Evolutionary conservation across 805 yeast genomes (phyloP).

Genomic region (Hanseniaspora thailandica): DNA sequence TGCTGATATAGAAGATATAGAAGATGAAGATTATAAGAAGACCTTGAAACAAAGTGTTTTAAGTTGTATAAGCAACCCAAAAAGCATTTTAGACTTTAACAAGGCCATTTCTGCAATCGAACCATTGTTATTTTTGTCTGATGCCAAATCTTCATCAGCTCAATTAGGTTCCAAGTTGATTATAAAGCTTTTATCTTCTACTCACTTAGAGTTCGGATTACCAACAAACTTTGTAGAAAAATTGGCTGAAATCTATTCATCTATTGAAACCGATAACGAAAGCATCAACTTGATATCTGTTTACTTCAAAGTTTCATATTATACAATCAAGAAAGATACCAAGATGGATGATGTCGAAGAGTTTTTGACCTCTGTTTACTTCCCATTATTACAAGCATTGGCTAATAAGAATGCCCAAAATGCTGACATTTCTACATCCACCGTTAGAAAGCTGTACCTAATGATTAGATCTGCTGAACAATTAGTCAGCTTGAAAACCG

Average conservation of each 20-base stretch:
- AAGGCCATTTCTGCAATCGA: slow-evolving; percentile 6
- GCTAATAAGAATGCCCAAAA: background rate
- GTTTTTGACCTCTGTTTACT: slow-evolving; percentile 5
- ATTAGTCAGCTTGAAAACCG: slow-evolving; percentile 1
- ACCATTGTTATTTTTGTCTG: slow-evolving; percentile 4
- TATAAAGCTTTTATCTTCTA: background rate
- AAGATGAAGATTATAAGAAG: background rate
- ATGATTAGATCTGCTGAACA: slow-evolving; percentile 12
- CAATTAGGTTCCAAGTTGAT: slow-evolving; percentile 1
- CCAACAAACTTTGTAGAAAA: slow-evolving; percentile 3
- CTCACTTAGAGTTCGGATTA: slow-evolving; percentile 3
- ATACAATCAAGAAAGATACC: background rate
- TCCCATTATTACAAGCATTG: background rate
- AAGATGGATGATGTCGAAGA: background rate
- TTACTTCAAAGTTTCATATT: slow-evolving; percentile 4
- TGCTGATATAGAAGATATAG: background rate
- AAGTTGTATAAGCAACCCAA: background rate
- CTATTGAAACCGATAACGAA: slow-evolving; percentile 2
- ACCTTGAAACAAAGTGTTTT: background rate
- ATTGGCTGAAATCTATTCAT: background rate
- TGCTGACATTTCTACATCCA: background rate
- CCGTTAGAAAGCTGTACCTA: slow-evolving; percentile 7
- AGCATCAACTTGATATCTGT: background rate
- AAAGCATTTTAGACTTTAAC: slow-evolving; percentile 1
- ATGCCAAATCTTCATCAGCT: background rate